Evolutionary conservation across 1,284 basidiomycete genomes (phyloP), one percentile per base, ranked within the genome.

Genomic region (Sporisorium exsertum): DNA sequence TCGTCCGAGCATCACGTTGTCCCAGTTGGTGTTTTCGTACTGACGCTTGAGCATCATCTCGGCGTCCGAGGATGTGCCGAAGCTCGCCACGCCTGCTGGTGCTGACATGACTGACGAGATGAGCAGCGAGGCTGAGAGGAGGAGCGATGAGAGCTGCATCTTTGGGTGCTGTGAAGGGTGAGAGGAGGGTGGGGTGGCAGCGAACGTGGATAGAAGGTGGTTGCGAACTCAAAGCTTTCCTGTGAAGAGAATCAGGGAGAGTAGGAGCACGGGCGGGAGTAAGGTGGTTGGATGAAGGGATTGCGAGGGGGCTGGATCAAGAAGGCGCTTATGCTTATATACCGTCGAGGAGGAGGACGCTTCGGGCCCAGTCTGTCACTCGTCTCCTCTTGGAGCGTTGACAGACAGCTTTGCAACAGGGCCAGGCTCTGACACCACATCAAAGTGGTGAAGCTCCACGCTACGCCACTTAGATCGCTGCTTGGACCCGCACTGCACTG

Each of bases 21-120:
- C 58, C 50, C 56, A 69, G 58, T 69, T 54, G 54, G 58, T 62
- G 9, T 27, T 45, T 26, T 67, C 58, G 33, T 27, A 61, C 37
- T 73, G 71, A 20, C 71, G 64, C 45, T 58, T 68, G 64, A 73
- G 61, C 71, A 73, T 73, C n/a, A 73, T 15, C 24, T 64, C 53
- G 46, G 71, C 71, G 2, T 55, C 54, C 2, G 61, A 57, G 5
- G 60, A 52, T 1, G 53, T n/a, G 54, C 59, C 64, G 22, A 61
- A 65, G 63, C 43, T 51, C 15, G 54, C 56, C 13, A 54, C 18
- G 2, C 57, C 33, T n/a, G 64, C 54, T 13, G 72, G 72, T 26
- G 62, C 63, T 1, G 52, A 47, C 4, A 68, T 35, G 5, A 54
- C 59, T 22, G 66, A 69, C 16, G 62, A 57, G 46, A 65, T 18